A percentile compares a stretch with the other conserved stretches of the same genome.
Evolutionary conservation across 2,329 filamentous ascomycete genomes (phyloP).

Genomic region (Pseudopyrenochaeta lycopersici): DNA sequence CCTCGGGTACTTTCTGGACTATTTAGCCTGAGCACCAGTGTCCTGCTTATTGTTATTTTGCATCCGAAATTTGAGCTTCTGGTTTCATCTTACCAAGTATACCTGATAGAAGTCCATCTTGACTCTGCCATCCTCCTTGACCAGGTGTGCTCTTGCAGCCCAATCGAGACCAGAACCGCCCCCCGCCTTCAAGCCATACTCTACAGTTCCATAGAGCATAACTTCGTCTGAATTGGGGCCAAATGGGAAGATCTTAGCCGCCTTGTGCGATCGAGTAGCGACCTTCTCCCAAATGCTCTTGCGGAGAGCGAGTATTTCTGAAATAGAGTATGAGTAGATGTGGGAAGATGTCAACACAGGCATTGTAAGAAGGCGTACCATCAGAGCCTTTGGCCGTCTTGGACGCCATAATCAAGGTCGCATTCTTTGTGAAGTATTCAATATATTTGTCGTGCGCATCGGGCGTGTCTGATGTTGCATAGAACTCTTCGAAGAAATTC

Average conservation of each 20-base stretch:
- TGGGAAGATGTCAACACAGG: not conserved
- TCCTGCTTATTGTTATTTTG: constrained; percentile 22
- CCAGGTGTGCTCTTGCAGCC: constrained; percentile 64
- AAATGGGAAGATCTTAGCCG: constrained; percentile 61
- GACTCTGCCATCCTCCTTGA: constrained; percentile 61
- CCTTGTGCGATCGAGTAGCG: constrained; percentile 55
- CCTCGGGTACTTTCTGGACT: not conserved
- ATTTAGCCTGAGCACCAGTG: constrained; percentile 22
- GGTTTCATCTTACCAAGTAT: constrained; percentile 56
- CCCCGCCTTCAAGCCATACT: constrained; percentile 63
- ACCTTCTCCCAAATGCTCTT: constrained; percentile 64
- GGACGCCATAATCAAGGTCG: constrained; percentile 62
- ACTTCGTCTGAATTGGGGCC: constrained; percentile 57
- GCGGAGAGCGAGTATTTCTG: constrained; percentile 62
- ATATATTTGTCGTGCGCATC: constrained; percentile 60
- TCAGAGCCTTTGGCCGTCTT: constrained; percentile 56
- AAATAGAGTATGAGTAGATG: not conserved
- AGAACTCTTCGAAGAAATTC: constrained; percentile 58
- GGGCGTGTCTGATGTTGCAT: constrained; percentile 57
- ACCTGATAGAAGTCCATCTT: constrained; percentile 65
- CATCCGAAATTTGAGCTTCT: not conserved
- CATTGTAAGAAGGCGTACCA: constrained; percentile 42
- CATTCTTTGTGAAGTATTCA: constrained; percentile 58
- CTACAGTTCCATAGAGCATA: constrained; percentile 64
- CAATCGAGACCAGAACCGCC: constrained; percentile 59